phyloP scores from a whole-genome alignment of 164 flowering plant species.

The Stephania japonica region DNA sequence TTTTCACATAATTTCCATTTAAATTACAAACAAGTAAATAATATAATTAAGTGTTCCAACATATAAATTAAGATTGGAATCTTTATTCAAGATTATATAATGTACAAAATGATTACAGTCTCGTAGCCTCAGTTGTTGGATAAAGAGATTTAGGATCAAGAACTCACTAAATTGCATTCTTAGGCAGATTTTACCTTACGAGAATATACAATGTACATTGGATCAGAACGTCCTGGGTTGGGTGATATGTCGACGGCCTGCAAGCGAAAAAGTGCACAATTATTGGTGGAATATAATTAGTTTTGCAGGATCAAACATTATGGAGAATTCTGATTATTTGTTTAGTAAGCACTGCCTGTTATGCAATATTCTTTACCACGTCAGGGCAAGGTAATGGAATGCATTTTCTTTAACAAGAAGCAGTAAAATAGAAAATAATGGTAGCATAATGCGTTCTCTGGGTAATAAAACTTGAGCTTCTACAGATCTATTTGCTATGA shows the following conservation, averaged over 20 bases:
- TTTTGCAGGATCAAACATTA: not conserved
- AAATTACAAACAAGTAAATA: too few species aligned
- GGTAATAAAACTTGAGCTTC: not conserved
- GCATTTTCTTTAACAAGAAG: not conserved
- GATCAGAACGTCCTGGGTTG: constrained; percentile 89
- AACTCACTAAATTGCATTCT: constrained; percentile 4
- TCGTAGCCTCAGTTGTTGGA: not conserved
- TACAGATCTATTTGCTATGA: too few species aligned
- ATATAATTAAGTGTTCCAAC: too few species aligned
- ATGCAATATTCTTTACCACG: not conserved
- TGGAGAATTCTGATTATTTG: not conserved
- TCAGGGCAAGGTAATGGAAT: too few species aligned
- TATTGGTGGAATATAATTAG: not conserved
- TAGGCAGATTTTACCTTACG: constrained; percentile 52
- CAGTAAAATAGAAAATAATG: not conserved
- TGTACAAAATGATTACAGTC: not conserved
- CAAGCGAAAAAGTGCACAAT: constrained; percentile 9
- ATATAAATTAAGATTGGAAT: too few species aligned
- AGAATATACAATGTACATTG: constrained; percentile 82
- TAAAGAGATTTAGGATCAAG: not conserved
- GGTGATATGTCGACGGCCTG: constrained; percentile 97
- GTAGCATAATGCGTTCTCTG: not conserved
- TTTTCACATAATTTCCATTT: too few species aligned
- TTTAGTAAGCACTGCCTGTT: not conserved
- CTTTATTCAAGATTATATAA: too few species aligned